Evolutionary conservation across 768 basidiomycete genomes (phyloP), one percentile per base, ranked within the genome.

Genomic region (Mycena leptocephala): DNA sequence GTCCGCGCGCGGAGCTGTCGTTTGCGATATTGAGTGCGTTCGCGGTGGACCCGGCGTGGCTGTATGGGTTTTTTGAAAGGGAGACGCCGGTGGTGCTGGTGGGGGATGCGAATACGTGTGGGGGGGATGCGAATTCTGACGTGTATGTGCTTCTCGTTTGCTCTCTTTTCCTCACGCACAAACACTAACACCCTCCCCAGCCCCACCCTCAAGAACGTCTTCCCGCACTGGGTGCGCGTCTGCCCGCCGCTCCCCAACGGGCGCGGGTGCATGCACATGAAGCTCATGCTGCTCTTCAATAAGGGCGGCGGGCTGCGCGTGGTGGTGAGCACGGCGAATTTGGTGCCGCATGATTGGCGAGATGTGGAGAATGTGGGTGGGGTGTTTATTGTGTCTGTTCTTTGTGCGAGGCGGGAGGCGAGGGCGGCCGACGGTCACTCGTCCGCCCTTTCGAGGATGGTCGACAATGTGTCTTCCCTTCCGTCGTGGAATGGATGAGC

Each of bases 341-440:
- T 94, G 13, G 82, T 93, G 24, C 85, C 87, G 39, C 88, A 90
- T 76, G 93, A 94, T 79, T 94, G 93, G 92, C 86, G 91, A 14
- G 87, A 89, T 74, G 92, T 94, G 30, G 92, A 94, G 81, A 94
- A 94, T 78, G 93, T 93, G 24, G 28, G 89, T 78, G 18, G n/a
- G n/a, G 10, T 11, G 3, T 28, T 28, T 22, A 16, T 16, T 46
- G 16, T 16, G 11, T 46, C 26, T 46, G 26, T 10, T n/a, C 22
- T n/a, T 51, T 51, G 9, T 6, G 9, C 5, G 5, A n/a, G 5
- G 9, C 8, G 9, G 46, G 9, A 48, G 9, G 22, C 14, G 46
- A 48, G 46, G 46, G n/a, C n/a, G n/a, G n/a, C n/a, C n/a, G n/a
- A n/a, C n/a, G n/a, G n/a, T 7, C 53, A 13, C 24, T 26, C 24